Base-by-base conservation (phyloP, 1,139 yeast genomes). In the Zhuliangozyma parablackwelliae region DNA sequence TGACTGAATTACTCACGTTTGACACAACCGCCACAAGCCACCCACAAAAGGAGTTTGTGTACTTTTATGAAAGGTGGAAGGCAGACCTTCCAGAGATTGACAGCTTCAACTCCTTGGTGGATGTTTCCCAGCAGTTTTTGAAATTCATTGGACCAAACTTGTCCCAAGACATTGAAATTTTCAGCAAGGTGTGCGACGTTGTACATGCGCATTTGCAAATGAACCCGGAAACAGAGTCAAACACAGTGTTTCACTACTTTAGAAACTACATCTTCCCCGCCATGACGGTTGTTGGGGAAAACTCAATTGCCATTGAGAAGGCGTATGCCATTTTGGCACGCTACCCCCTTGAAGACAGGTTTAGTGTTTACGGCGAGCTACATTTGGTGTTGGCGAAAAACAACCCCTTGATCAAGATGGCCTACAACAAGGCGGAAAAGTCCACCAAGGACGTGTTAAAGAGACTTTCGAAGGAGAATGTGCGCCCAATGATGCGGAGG, bases 381-480 rank as follows among this genome's bases (percentile, higher is more conserved):
- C 64, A 71, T 42, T 67, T 63, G 34, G 73, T 75, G n/a, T 65
- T 73, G 8, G 75, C 78, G 23, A 82, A 82, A 49, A 76, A 72
- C 43, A 70, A 76, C 36, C 71, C 80, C 0, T 69, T 69, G 16
- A 68, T 88, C 6, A 82, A 82, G 47, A 65, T 81, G 31, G 82
- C 86, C 8, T 78, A 78, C 36, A 75, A 79, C 21, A 75, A 68
- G 41, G 86, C 95, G 0, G 96, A 85, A 54, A 88, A 86, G 52
- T 79, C 83, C 28, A 87, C 96, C 1, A 89, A 84, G 52, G 83
- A 82, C 50, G 75, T 84, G 2, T 65, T 94, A 46, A 90, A 92
- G 53, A 71, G 97, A 37, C 69, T 94, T 12, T 87, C 96, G n/a
- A 85, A 84, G 41, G 92, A 87, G 44, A 90, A 88, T 46, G 83